Evolutionary conservation across 2,329 filamentous ascomycete genomes (phyloP).

Genomic region (Diaporthe capsici): DNA sequence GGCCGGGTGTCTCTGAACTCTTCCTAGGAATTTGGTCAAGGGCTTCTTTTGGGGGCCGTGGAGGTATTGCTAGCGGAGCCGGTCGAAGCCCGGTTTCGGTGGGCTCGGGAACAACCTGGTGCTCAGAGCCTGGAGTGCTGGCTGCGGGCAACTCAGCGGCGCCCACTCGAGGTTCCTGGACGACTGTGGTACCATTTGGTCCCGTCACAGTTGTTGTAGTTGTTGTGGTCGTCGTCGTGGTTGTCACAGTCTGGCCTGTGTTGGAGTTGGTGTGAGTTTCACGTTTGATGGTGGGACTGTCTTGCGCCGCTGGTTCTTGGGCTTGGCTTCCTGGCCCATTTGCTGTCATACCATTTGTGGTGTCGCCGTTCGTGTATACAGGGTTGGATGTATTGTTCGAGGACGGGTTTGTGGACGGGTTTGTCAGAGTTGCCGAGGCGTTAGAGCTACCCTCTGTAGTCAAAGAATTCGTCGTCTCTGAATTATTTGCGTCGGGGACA

Average conservation of each 20-base stretch:
- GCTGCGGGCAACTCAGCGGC: conserved; percentile 7
- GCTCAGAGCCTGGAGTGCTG: conserved; percentile 6
- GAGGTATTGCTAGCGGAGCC: conserved; percentile 8
- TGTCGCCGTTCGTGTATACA: neutral
- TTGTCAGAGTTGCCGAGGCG: conserved; percentile 7
- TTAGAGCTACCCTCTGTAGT: conserved; percentile 7
- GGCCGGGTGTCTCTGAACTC: conserved; percentile 21
- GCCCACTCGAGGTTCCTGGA: conserved; percentile 19
- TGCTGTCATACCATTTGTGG: neutral
- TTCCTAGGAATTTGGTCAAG: neutral
- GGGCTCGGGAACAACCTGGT: neutral
- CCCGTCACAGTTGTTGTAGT: conserved; percentile 7
- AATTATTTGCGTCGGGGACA: conserved; percentile 1
- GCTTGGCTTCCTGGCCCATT: neutral
- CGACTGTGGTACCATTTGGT: neutral
- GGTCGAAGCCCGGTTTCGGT: neutral
- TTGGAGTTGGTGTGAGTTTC: conserved; percentile 30
- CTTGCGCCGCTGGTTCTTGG: neutral
- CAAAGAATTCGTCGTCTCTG: conserved; percentile 8
- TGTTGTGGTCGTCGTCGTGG: neutral
- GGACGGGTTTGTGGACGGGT: conserved; percentile 9
- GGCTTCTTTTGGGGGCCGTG: neutral
- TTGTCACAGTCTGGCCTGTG: conserved; percentile 30
- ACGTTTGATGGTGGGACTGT: conserved; percentile 15
- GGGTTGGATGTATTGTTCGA: conserved; percentile 7